phyloP scores from a whole-genome alignment of 352 stramenopile genomes.

The Aphanomyces euteiches region DNA sequence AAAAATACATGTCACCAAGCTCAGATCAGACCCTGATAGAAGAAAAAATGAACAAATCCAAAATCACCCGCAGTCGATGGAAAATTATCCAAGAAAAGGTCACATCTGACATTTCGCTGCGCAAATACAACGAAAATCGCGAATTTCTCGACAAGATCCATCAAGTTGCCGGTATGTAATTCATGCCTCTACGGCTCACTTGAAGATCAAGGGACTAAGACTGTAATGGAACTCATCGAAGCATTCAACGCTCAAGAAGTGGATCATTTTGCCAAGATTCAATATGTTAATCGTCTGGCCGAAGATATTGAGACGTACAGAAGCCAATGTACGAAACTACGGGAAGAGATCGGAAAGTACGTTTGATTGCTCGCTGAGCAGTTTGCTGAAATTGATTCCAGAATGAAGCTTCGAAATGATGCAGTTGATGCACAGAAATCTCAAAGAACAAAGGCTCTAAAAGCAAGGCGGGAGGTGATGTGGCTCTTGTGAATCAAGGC shows the following conservation, averaged over 20 bases:
- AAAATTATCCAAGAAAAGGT: conserved; percentile 68
- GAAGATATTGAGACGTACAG: conserved; percentile 79
- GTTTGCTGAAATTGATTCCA: conserved; percentile 25
- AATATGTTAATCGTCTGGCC: conserved; percentile 74
- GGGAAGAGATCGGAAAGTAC: conserved; percentile 77
- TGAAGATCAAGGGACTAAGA: conserved; percentile 29
- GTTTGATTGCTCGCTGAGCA: conserved; percentile 14
- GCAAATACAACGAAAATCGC: conserved; percentile 77
- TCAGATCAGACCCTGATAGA: conserved; percentile 21
- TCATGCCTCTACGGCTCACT: neutral
- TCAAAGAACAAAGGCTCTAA: conserved; percentile 69
- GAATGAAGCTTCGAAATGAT: conserved; percentile 78
- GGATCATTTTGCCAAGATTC: conserved; percentile 77
- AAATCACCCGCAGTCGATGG: conserved; percentile 56
- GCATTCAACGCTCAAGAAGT: conserved; percentile 82
- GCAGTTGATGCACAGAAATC: conserved; percentile 71
- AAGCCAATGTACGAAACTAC: conserved; percentile 58
- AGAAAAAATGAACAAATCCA: conserved; percentile 36
- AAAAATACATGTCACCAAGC: conserved; percentile 20
- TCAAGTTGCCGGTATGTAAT: conserved; percentile 55
- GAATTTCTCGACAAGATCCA: conserved; percentile 80
- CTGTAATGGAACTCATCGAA: conserved; percentile 78
- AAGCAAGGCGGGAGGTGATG: conserved; percentile 48
- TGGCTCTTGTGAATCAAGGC: neutral
- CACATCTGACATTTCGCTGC: conserved; percentile 55